Conservation (phyloP, 768 basidiomycete genomes). For the Kwoniella botswanensis region DNA sequence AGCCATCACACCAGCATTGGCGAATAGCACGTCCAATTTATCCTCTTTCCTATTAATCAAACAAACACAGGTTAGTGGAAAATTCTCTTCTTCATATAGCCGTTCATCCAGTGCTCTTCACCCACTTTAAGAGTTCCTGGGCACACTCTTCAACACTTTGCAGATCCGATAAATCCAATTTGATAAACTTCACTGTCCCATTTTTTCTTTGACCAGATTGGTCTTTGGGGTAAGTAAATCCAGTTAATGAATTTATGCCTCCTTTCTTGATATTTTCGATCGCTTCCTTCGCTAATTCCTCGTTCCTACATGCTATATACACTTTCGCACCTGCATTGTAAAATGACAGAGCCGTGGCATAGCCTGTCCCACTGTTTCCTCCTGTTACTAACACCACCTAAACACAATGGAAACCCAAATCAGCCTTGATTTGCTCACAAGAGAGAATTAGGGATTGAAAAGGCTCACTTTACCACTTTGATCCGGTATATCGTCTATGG, state of each 20-base stretch:
- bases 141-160: slow-evolving; percentile 36
- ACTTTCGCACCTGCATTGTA: slow-evolving; percentile 47
- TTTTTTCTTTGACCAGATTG: slow-evolving; percentile 10
- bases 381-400: slow-evolving; percentile 50
- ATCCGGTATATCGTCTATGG: slow-evolving; percentile 38
- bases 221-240: slow-evolving; percentile 10
- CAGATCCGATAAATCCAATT: slow-evolving; percentile 50
- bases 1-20: slow-evolving; percentile 55
- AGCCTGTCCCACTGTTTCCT: slow-evolving; percentile 48
- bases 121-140: slow-evolving; percentile 39
- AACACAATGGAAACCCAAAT: neutral
- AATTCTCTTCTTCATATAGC: neutral
- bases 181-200: slow-evolving; percentile 36
- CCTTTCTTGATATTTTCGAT: slow-evolving; percentile 38
- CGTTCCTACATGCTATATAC: slow-evolving; percentile 45
- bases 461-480: slow-evolving; percentile 46
- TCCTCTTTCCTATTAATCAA: slow-evolving; percentile 23
- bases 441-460: neutral
- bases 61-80: neutral
- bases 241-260: slow-evolving; percentile 6
- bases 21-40: slow-evolving; percentile 41
- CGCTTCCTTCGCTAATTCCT: slow-evolving; percentile 35
- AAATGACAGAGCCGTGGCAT: slow-evolving; percentile 37
- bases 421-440: neutral
- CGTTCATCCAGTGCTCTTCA: neutral